Conservation (phyloP, 2,329 filamentous ascomycete genomes). For the Microsporum ferrugineum region DNA sequence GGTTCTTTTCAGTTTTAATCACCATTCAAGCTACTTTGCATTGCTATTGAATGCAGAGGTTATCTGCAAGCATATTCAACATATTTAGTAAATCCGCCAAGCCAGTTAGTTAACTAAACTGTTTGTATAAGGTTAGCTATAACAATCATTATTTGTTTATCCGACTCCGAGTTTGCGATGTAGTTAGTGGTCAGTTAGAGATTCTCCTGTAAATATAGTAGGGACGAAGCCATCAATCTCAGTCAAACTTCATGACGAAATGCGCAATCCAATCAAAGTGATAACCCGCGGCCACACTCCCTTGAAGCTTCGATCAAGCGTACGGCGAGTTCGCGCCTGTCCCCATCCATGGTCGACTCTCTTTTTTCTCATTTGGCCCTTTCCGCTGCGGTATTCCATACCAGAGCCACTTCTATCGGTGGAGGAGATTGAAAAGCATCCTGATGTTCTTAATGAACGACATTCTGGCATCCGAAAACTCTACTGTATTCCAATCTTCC, state of each 20-base stretch:
- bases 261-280: conserved; percentile 7
- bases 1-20: no score
- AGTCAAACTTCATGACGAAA: neutral
- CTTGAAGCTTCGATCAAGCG: neutral
- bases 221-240: no score
- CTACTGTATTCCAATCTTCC: neutral
- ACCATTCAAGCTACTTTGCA: no score
- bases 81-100: no score
- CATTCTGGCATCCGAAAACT: neutral
- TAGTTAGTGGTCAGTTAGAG: no score
- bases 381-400: neutral
- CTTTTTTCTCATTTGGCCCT: neutral
- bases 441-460: neutral
- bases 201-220: no score
- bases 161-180: no score
- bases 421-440: neutral
- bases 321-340: neutral
- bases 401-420: conserved; percentile 9
- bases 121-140: no score
- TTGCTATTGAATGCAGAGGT: no score
- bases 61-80: no score
- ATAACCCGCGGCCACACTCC: conserved; percentile 6
- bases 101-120: no score
- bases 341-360: neutral
- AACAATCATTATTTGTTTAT: no score